Base-by-base conservation (phyloP, 495 filamentous ascomycete species). In the Penicillium egyptiacum region DNA sequence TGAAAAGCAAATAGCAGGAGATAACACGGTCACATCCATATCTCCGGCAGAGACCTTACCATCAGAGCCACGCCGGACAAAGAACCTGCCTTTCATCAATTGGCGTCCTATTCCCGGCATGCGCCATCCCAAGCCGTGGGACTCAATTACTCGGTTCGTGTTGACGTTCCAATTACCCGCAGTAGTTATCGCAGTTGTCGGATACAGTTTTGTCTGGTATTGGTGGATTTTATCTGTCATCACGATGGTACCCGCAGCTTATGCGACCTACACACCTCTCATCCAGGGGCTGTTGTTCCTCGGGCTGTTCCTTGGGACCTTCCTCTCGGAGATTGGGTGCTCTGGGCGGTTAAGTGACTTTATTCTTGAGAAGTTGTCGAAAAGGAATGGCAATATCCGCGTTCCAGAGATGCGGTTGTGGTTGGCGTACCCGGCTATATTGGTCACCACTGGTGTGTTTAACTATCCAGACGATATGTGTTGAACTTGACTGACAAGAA, bases 151-250 rank as follows among this genome's bases (percentile, higher is more conserved):
- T 31, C 72, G 77, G 25, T 83, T 85, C 58, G 33, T 72, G 28
- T 70, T 74, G 59, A 81, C 78, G 1, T 84, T 77, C 57, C 72
- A 70, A 45, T 79, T 73, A 57, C 76, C 75, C 0, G 73, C 73
- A 7, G 71, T 85, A 0, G 63, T 71, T 0, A 67, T 83, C 22
- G 56, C 73, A 5, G 72, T 86, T 1, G 50, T 81, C 16, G 71
- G 76, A 19, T 87, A 82, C 66, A 78, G 70, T 50, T 86, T 86
- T 58, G 62, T 73, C 4, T 85, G 80, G 80, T 86, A 86, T 66
- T 86, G 83, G 83, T 86, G 82, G 83, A 67, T 87, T 11, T 59
- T 86, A 7, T 83, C 81, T 0, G 71, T 86, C 11, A 81, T 86
- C 22, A 86, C 84, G 4, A 75, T 83, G 71, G 68, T 85, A 8